Percentiles rank a stretch among this genome's conserved stretches.
Evolutionary conservation across 306 rosid genomes (phyloP).

Genomic region (Pterocarpus santalinus): DNA sequence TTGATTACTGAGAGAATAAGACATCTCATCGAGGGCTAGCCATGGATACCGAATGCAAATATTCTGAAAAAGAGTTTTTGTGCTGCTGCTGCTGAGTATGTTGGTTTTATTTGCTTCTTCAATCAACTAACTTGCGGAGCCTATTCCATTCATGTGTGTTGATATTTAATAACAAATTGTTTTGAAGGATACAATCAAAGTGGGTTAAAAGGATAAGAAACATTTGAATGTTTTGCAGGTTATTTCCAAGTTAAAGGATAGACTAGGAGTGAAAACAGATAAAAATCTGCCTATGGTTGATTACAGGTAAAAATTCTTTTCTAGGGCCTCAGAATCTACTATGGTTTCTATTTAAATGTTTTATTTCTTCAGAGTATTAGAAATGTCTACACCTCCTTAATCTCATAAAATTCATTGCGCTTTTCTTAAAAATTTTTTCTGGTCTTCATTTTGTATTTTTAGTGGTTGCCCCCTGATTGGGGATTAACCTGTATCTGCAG

Average conservation of each 20-base stretch:
- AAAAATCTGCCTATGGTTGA: constrained; percentile 73
- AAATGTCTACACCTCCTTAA: constrained; percentile 9
- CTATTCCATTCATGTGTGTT: constrained; percentile 15
- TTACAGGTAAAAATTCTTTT: constrained; percentile 66
- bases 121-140: constrained; percentile 7
- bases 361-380: constrained; percentile 24
- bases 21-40: constrained; percentile 30
- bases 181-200: constrained; percentile 28
- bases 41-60: constrained; percentile 20
- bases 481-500: not conserved
- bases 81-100: not conserved
- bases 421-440: not conserved
- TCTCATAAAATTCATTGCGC: not conserved
- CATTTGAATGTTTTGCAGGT: constrained; percentile 62
- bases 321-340: not conserved
- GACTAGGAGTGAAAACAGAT: constrained; percentile 69
- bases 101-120: constrained; percentile 29
- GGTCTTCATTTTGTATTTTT: constrained; percentile 11
- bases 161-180: constrained; percentile 28
- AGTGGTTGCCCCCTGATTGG: not conserved
- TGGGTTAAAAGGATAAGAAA: constrained; percentile 37
- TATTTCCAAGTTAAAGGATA: constrained; percentile 74
- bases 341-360: constrained; percentile 25
- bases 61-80: constrained; percentile 9
- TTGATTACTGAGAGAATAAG: constrained; percentile 4